Conservation (phyloP, 2,329 filamentous ascomycete genomes). For the Neonectria coccinea region DNA sequence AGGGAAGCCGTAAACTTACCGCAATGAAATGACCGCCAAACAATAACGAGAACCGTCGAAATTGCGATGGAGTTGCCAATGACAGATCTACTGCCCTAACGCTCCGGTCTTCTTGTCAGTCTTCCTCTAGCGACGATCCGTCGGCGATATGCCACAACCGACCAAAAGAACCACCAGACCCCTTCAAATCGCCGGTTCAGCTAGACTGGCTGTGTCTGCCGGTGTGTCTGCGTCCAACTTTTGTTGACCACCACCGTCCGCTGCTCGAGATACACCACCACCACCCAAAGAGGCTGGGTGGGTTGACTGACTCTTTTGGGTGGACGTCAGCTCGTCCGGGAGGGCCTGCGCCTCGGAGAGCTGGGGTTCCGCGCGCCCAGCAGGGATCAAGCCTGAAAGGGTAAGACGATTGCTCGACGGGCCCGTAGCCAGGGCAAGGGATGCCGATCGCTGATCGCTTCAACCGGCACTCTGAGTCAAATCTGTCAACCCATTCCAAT, state of each 20-base stretch:
- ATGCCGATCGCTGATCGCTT: constrained; percentile 43
- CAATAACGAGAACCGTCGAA: constrained; percentile 20
- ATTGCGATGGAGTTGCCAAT: constrained; percentile 40
- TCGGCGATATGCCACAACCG: constrained; percentile 19
- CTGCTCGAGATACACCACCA: constrained; percentile 20
- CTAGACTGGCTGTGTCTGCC: constrained; percentile 22
- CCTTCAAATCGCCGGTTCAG: constrained; percentile 9
- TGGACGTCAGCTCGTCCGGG: constrained; percentile 35
- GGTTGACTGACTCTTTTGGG: constrained; percentile 15
- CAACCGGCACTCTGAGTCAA: constrained; percentile 43
- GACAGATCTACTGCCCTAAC: constrained; percentile 20
- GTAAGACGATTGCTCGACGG: constrained; percentile 29
- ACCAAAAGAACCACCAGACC: constrained; percentile 28
- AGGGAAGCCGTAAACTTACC: constrained; percentile 31
- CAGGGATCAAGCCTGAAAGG: constrained; percentile 39
- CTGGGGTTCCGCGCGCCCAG: constrained; percentile 34
- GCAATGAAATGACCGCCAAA: constrained; percentile 30
- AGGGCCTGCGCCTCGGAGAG: constrained; percentile 32
- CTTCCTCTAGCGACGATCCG: constrained; percentile 31
- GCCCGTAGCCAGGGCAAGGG: constrained; percentile 26
- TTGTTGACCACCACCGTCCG: constrained; percentile 37
- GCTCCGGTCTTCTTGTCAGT: constrained; percentile 16
- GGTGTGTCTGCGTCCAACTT: constrained; percentile 40
- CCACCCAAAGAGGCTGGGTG: constrained; percentile 19
- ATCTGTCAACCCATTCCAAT: constrained; percentile 46